Conservation (phyloP, 495 filamentous ascomycete species). For the Aspergillus baeticus region DNA sequence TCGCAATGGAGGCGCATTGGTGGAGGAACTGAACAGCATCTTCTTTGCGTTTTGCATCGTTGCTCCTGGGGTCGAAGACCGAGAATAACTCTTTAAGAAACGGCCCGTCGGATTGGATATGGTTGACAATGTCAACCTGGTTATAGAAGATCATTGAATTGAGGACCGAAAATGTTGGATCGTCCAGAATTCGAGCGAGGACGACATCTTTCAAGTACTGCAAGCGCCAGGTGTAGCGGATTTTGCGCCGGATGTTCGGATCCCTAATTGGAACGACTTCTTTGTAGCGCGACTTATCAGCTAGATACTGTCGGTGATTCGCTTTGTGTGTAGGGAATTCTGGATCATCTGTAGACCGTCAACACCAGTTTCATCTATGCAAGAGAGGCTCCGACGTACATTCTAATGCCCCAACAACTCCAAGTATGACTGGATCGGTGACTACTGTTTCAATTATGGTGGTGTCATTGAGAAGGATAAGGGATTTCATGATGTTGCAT, state of each 20-base stretch:
- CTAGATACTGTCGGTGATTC: constrained; percentile 92
- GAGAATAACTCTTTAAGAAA: constrained; percentile 89
- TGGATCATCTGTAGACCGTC: constrained; percentile 67
- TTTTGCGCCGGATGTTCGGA: constrained; percentile 77
- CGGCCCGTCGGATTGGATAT: constrained; percentile 73
- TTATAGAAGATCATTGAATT: constrained; percentile 99
- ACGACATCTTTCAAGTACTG: constrained; percentile 99
- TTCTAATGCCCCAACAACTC: constrained; percentile 94
- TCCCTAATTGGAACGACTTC: constrained; percentile 94
- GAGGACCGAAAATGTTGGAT: constrained; percentile 95
- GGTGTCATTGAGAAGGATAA: constrained; percentile 92
- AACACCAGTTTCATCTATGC: constrained; percentile 13
- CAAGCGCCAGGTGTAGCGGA: constrained; percentile 91
- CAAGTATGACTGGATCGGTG: constrained; percentile 81
- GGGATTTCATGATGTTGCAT: constrained; percentile 97
- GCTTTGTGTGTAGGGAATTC: constrained; percentile 99
- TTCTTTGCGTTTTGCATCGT: constrained; percentile 73
- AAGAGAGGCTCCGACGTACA: constrained; percentile 45
- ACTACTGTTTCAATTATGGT: constrained; percentile 91
- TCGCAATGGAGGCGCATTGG: constrained; percentile 91
- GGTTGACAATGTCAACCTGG: constrained; percentile 94
- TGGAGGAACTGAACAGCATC: constrained; percentile 96
- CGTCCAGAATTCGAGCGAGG: constrained; percentile 90
- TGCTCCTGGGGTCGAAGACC: constrained; percentile 70
- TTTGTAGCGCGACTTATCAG: constrained; percentile 85